phyloP scores from a whole-genome alignment of 768 basidiomycete species.

The Boletus vermiculosoides region DNA sequence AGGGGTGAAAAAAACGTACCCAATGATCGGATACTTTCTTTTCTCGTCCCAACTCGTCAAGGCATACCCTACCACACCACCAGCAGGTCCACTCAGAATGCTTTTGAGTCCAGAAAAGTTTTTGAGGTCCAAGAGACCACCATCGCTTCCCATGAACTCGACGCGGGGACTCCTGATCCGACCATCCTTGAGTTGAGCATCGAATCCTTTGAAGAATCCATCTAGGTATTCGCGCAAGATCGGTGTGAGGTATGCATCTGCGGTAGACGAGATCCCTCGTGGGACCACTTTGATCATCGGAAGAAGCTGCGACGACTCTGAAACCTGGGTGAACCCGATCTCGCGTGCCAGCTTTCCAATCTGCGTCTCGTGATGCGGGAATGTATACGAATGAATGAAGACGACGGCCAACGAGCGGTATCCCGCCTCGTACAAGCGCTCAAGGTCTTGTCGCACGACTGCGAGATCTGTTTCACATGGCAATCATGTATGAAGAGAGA shows the following conservation, averaged over 20 bases:
- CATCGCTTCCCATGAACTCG: conserved; percentile 96
- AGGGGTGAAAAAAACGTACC: conserved; percentile 46
- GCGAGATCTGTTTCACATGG: conserved; percentile 43
- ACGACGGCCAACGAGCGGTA: conserved; percentile 89
- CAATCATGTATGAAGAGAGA: neutral
- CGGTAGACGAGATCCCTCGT: conserved; percentile 87
- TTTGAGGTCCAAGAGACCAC: conserved; percentile 72
- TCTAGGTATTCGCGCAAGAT: conserved; percentile 82
- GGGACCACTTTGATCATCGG: conserved; percentile 97
- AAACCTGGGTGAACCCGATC: conserved; percentile 88
- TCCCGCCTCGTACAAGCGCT: conserved; percentile 73
- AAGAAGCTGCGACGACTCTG: conserved; percentile 81
- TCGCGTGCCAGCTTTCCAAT: conserved; percentile 72
- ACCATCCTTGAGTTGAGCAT: conserved; percentile 65
- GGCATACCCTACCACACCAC: conserved; percentile 94
- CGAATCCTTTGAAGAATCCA: conserved; percentile 90
- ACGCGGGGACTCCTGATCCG: conserved; percentile 63
- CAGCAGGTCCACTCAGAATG: conserved; percentile 90
- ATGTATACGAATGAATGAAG: conserved; percentile 90
- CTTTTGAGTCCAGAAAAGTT: conserved; percentile 94
- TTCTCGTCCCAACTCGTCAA: conserved; percentile 82
- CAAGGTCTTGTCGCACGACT: conserved; percentile 57
- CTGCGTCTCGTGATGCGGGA: conserved; percentile 76
- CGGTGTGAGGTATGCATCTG: conserved; percentile 94
- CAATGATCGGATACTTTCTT: conserved; percentile 73